Evolutionary conservation across 2,329 filamentous ascomycete genomes (phyloP), one percentile per base, ranked within the genome.

Genomic region (Diaporthe nobilis): DNA sequence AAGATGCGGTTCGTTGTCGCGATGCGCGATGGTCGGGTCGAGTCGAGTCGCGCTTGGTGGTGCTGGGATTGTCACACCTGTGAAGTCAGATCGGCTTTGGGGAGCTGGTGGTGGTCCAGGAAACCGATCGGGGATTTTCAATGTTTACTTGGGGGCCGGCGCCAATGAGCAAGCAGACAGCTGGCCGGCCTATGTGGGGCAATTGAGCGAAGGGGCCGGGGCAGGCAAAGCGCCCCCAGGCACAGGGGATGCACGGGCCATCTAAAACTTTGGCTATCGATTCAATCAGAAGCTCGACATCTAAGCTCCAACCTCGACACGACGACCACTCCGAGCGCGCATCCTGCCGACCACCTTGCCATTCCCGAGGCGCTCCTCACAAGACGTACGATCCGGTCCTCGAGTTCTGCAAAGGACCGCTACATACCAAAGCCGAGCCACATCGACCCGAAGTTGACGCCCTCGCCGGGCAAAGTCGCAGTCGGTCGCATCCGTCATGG

Each of bases 401-500:
- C 31, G 10, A 53, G 8, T 25, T 4, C 31, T 13, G 4, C 47
- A 15, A 68, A 25, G 8, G 31, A 28, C n/a, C 17, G 31, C 15
- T 17, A 55, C 34, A 65, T 7, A 44, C 17, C 22, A 44, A 28
- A 13, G 28, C 8, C 47, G 58, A 65, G 42, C 37, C 7, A 37
- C 10, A 17, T 57, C 42, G 8, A 47, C 9, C 31, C 61, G 37
- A 31, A 61, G 47, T 20, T 77, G 73, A 61, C 47, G 73, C 75
- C 73, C 73, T 63, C 75, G 73, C 75, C 75, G 73, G 75, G 75
- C 72, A 47, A 55, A 70, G 37, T 71, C 58, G 37, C 57, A 51
- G 55, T 42, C 57, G n/a, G 60, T 53, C 73, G 39, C 58, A 71
- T 61, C 47, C 77, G 80, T 63, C 77, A 90, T 90, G 87, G 81